phyloP scores from a whole-genome alignment of 148 eudicot species.

The Linanthus parryae region DNA sequence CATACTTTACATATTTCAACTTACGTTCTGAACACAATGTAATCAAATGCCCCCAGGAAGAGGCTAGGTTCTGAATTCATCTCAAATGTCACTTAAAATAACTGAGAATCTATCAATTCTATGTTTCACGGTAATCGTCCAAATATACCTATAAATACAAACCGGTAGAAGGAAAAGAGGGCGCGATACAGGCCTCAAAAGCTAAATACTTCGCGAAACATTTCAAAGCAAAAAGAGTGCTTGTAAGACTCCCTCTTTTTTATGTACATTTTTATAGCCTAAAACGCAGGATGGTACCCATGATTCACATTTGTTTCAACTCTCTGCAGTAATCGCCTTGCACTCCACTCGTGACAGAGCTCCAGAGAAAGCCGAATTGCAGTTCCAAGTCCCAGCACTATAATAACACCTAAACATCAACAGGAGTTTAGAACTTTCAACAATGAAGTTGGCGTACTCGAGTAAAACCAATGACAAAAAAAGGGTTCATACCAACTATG shows the following conservation, averaged over 20 bases:
- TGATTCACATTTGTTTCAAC: constrained; percentile 15
- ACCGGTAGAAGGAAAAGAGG: too few relatives aligned
- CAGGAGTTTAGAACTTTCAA: neutral
- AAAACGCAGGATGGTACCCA: constrained; percentile 21
- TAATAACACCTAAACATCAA: constrained; percentile 19
- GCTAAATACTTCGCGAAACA: too few relatives aligned
- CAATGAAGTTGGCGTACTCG: neutral
- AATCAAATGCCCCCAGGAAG: too few relatives aligned
- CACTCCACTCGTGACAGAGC: constrained; percentile 26
- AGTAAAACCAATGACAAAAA: neutral
- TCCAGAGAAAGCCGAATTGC: constrained; percentile 28
- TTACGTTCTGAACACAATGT: too few relatives aligned
- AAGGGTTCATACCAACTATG: constrained; percentile 18
- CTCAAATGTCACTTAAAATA: too few relatives aligned
- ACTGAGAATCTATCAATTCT: too few relatives aligned
- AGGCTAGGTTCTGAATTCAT: too few relatives aligned
- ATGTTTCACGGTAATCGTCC: too few relatives aligned
- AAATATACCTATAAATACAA: too few relatives aligned
- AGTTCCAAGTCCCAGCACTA: constrained; percentile 26
- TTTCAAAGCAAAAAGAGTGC: neutral
- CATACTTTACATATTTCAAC: too few relatives aligned
- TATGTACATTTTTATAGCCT: constrained; percentile 16
- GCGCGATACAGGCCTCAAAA: too few relatives aligned
- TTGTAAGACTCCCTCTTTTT: neutral
- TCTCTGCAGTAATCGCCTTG: constrained; percentile 20